Evolutionary conservation across 495 filamentous ascomycete genomes (phyloP), one percentile per base, ranked within the genome.

Genomic region (Hypoxylon crocopeplum): DNA sequence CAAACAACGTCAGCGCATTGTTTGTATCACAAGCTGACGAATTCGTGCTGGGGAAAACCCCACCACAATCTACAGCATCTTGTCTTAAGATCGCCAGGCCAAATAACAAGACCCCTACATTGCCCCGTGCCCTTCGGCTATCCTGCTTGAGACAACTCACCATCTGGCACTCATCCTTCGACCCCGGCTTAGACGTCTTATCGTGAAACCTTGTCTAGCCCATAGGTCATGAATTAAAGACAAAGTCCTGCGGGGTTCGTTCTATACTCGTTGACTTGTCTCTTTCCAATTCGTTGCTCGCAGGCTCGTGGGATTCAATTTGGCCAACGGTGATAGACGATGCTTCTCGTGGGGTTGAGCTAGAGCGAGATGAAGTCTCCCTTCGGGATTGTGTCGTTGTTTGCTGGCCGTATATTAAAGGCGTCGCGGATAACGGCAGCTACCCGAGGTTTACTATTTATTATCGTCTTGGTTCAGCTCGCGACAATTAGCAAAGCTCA

Each of bases 361-460:
- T 64, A 61, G 56, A 67, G 56, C 48, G 41, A n/a, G n/a, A 59
- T 66, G 49, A 57, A 70, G 37, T 64, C 57, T 64, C 30, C 50
- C 50, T 40, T 64, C 48, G 53, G 68, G 57, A 64, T 65, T 50
- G 29, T 61, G 52, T 49, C 56, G 44, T 24, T 62, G 48, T 63
- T 64, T 62, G 60, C 66, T 41, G 47, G 34, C 37, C 49, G 27
- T 55, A 56, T 52, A 42, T 65, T 69, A 59, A 65, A 42, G 16
- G 29, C 22, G 36, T 40, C 54, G 44, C 54, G 49, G 61, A 49
- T 38, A 22, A 41, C 59, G 32, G 59, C 67, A 55, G 59, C 59
- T 56, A 60, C 45, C 51, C 64, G 56, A 32, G 29, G 47, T 47
- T 52, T 59, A 25, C 46, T 56, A 63, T 48, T 60, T 25, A 36